Conservation (phyloP, 495 filamentous ascomycete genomes). For the Neurospora sp. region DNA sequence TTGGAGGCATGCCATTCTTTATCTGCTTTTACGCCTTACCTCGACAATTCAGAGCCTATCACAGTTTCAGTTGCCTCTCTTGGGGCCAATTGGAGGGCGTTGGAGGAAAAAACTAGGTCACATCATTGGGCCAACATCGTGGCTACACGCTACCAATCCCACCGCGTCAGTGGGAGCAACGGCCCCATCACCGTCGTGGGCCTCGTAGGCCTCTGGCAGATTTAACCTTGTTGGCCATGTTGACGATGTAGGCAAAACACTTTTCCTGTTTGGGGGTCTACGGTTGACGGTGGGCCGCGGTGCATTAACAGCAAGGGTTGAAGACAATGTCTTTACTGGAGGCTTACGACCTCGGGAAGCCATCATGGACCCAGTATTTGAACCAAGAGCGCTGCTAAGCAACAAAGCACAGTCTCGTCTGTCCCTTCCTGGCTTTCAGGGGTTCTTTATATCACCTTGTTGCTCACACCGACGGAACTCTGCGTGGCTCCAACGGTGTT, state of each 20-base stretch:
- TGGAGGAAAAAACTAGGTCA: background rate
- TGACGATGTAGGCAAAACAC: background rate
- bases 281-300: background rate
- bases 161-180: background rate
- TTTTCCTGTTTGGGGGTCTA: background rate
- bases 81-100: background rate
- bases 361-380: background rate
- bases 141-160: background rate
- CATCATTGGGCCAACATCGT: background rate
- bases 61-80: background rate
- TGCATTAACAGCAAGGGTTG: background rate
- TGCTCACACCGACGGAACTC: background rate
- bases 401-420: background rate
- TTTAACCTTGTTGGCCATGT: background rate
- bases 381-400: background rate
- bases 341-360: background rate
- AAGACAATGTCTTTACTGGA: background rate
- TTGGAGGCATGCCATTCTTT: background rate
- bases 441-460: background rate
- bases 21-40: background rate
- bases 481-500: background rate
- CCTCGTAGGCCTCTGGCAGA: background rate
- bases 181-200: background rate
- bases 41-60: background rate
- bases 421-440: background rate